These are phyloP conservation scores for Chlamydomonas applanata DNA, from an alignment of 139 green algal species.

Conservation along the genomic window DNA sequence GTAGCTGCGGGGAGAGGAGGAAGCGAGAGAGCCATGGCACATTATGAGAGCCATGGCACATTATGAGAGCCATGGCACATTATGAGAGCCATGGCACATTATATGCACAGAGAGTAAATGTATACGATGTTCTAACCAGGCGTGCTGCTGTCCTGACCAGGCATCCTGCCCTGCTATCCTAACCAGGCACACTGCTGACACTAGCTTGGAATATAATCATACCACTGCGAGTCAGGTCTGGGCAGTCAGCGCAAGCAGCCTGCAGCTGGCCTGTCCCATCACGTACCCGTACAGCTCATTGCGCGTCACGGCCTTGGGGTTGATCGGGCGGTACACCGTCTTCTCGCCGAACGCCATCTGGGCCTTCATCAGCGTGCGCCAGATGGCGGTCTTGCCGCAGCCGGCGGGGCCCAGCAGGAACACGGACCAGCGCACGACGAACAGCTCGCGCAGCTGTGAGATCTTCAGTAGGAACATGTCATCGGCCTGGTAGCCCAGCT, in stretches of 20 bases:
- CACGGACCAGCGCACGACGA: slow-evolving; percentile 89
- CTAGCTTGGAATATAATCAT: too few relatives aligned
- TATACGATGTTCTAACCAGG: too few relatives aligned
- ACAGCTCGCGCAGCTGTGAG: slow-evolving; percentile 76
- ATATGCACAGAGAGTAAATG: too few relatives aligned
- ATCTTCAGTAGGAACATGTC: slow-evolving; percentile 90
- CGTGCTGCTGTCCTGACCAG: too few relatives aligned
- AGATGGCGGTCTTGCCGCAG: slow-evolving; percentile 91
- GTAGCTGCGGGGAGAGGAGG: slow-evolving; percentile 6
- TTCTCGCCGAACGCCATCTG: slow-evolving; percentile 55
- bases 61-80: too few relatives aligned
- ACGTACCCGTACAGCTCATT: slow-evolving; percentile 92
- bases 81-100: too few relatives aligned
- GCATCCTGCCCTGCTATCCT: too few relatives aligned
- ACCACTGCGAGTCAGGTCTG: too few relatives aligned
- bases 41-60: too few relatives aligned
- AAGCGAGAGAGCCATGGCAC: background rate
- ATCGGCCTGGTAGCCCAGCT: slow-evolving; percentile 86
- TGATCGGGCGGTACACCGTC: slow-evolving; percentile 75
- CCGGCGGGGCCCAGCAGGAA: slow-evolving; percentile 90
- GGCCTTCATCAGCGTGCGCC: slow-evolving; percentile 82
- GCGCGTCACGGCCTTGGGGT: slow-evolving; percentile 87
- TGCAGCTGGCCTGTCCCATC: too few relatives aligned
- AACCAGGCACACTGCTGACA: too few relatives aligned
- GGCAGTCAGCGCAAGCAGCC: too few relatives aligned